phyloP scores from a whole-genome alignment of 2,329 filamentous ascomycete species.

The Xylaria sp. region DNA sequence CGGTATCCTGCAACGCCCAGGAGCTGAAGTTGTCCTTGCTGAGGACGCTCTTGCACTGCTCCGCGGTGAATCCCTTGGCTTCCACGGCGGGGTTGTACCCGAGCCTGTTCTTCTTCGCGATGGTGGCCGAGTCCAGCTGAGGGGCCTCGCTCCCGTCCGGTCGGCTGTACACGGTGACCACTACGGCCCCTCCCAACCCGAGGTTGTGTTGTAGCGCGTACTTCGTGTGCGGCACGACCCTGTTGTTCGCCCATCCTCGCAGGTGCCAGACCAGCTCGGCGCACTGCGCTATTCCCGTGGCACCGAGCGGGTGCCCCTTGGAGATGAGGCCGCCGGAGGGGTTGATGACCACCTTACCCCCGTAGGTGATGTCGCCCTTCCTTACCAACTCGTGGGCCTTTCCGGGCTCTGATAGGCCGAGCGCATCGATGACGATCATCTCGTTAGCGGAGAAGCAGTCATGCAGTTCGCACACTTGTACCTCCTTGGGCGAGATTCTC shows the following conservation, averaged over 20 bases:
- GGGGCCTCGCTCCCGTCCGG: conserved; percentile 72
- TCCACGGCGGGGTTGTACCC: conserved; percentile 92
- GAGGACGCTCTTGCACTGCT: conserved; percentile 71
- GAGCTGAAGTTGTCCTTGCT: conserved; percentile 66
- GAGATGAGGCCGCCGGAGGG: conserved; percentile 93
- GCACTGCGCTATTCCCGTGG: conserved; percentile 93
- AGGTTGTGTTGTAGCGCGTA: conserved; percentile 90
- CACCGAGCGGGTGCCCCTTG: conserved; percentile 93
- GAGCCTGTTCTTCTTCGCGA: conserved; percentile 68
- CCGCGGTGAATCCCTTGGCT: conserved; percentile 83
- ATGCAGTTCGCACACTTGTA: conserved; percentile 88
- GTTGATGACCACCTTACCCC: conserved; percentile 82
- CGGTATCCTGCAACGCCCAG: conserved; percentile 78
- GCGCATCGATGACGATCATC: conserved; percentile 85
- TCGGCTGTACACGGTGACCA: conserved; percentile 86
- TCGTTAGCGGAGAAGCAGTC: conserved; percentile 98
- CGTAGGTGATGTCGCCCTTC: conserved; percentile 87
- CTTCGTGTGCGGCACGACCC: conserved; percentile 67
- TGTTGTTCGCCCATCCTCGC: conserved; percentile 93
- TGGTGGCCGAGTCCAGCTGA: conserved; percentile 61
- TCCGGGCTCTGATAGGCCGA: conserved; percentile 76
- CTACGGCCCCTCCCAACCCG: conserved; percentile 85
- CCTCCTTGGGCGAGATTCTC: conserved; percentile 66
- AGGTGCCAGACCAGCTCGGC: conserved; percentile 95
- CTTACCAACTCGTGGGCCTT: conserved; percentile 93